Percentiles rank a stretch among this genome's conserved stretches.
Conservation (phyloP, 2,329 filamentous ascomycete species). For the Truncatella angustata region DNA sequence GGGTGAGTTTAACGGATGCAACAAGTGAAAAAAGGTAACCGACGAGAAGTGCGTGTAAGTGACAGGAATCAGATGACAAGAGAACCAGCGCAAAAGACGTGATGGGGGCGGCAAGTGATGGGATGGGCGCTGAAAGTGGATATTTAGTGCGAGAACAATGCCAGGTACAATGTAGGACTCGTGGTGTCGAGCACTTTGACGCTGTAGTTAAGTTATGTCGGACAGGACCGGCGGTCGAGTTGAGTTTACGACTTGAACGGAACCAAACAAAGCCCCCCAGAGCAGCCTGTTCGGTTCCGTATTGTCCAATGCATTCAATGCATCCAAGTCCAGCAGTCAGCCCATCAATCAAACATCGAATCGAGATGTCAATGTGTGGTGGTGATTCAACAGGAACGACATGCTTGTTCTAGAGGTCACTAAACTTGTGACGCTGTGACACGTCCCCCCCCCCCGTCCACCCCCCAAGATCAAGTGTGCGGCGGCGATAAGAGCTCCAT, state of each 20-base stretch:
- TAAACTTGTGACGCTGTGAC: slow-evolving; percentile 2
- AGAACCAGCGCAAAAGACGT: slow-evolving; percentile 5
- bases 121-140: slow-evolving; percentile 7
- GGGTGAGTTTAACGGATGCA: background rate
- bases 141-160: no score
- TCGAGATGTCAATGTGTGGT: background rate
- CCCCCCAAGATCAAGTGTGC: slow-evolving; percentile 2
- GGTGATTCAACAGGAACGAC: background rate
- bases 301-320: background rate
- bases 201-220: background rate
- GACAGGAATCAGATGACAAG: slow-evolving; percentile 9
- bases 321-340: background rate
- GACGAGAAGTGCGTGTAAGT: background rate
- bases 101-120: slow-evolving; percentile 1
- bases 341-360: background rate
- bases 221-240: no score
- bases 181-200: background rate
- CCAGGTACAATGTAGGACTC: background rate
- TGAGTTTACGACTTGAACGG: no score
- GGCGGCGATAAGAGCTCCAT: background rate
- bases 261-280: no score
- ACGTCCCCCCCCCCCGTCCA: slow-evolving; percentile 1
- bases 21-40: background rate
- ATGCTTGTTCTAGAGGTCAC: background rate
- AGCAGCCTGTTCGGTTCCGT: no score